Percentiles rank a stretch among this genome's conserved stretches.
Evolutionary conservation across 2,329 filamentous ascomycete genomes (phyloP).

Genomic region (Arachnopeziza araneosa): DNA sequence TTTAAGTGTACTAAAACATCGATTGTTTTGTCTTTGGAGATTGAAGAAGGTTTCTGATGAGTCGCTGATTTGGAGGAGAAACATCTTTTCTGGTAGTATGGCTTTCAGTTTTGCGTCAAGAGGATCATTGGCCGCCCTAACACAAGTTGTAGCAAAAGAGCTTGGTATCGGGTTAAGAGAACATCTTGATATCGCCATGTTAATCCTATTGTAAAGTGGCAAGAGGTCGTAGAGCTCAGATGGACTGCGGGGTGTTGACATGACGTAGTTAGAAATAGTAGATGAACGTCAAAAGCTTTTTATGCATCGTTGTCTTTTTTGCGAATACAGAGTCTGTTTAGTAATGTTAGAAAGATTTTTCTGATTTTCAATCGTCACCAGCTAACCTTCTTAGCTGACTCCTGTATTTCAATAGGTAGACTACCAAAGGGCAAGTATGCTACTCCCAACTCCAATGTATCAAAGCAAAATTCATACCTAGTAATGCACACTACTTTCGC

Average conservation of each 20-base stretch:
- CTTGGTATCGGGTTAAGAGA: constrained; percentile 35
- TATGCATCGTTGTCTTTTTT: too few relatives aligned
- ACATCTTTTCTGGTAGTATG: constrained; percentile 66
- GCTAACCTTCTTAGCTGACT: neutral
- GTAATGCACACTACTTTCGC: neutral
- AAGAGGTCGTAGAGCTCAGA: neutral
- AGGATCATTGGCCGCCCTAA: constrained; percentile 44
- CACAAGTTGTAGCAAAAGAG: constrained; percentile 52
- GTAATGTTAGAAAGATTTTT: too few relatives aligned
- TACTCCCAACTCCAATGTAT: neutral
- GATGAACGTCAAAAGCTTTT: neutral
- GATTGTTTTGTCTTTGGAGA: constrained; percentile 39
- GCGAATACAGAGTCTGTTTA: too few relatives aligned
- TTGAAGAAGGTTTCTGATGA: constrained; percentile 72
- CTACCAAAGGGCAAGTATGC: neutral
- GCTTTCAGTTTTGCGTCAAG: constrained; percentile 56
- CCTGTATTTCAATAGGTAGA: neutral
- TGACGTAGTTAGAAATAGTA: neutral
- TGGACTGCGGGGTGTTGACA: neutral
- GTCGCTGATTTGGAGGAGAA: constrained; percentile 68
- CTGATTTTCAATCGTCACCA: too few relatives aligned
- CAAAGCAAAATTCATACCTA: neutral
- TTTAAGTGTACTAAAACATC: too few relatives aligned
- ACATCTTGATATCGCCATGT: constrained; percentile 10
- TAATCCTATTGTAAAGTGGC: neutral